Base-by-base conservation (phyloP, 1,284 basidiomycete species). In the Cryptococcus sp. region DNA sequence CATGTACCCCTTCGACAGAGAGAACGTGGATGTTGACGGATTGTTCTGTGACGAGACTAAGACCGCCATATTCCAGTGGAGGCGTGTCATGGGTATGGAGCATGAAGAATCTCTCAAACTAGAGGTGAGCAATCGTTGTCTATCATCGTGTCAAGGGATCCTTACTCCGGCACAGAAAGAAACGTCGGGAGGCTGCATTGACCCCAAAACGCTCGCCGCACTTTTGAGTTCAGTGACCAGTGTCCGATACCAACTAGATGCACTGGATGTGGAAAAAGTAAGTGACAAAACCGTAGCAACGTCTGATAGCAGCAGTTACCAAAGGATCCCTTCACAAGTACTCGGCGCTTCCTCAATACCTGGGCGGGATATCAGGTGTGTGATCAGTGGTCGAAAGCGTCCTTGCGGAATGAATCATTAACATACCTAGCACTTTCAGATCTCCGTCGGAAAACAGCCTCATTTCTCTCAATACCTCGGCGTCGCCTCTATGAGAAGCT, bases 21-120 rank as follows among this genome's bases (percentile, higher is more conserved):
- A 65, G 27, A 62, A 67, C 17, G 49, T 68, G 31, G 70, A 71
- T 50, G 54, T 73, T 8, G 72, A 78, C 60, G 76, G 76, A 1
- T 53, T 74, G 50, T 76, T 78, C 50, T 78, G 74, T 53, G 76
- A 78, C 57, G 74, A 76, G 64, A 77, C 75, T 5, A 77, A 77
- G 58, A 61, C 66, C n/a, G 74, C 64, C 8, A 65, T 76, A 11
- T 71, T 69, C 41, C 57, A 58, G 23, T 77, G 74, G 74, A 65
- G 75, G 40, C 50, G 59, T 31, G 56, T 61, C 4, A 76, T 77
- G 73, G 75, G 75, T 1, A 73, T 77, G 73, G 75, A 77, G 57
- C 62, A 67, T 48, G 73, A 75, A 52, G 74, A 75, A 42, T 66
- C 59, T 7, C 52, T 73, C 52, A 71, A 70, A 51, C 56, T 77